Evolutionary conservation across 345 rosid genomes (phyloP), one percentile per base, ranked within the genome.

Genomic region (Linum tenue): DNA sequence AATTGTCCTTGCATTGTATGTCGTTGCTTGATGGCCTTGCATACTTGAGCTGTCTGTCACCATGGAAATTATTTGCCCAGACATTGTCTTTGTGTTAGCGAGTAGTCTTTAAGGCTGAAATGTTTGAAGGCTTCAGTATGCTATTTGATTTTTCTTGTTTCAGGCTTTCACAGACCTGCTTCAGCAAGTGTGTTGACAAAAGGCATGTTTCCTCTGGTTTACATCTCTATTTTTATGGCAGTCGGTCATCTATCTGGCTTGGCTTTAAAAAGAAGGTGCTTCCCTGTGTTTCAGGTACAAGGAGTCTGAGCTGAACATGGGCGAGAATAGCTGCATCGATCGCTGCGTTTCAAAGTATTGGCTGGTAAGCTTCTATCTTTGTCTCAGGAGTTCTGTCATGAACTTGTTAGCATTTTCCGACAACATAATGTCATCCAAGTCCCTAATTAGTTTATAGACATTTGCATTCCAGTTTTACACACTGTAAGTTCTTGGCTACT

Each of bases 311-410:
- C 80, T 95, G 61, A 95, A 91, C 79, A 91, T 89, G 98, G 99
- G 96, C 63, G 99, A 95, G 76, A 95, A 89, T 68, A 95, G 90
- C 66, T 95, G 99, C 94, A 91, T 95, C 48, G 98, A 95, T 73
- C 95, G 99, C 62, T 95, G 98, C 72, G 98, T 87, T 72, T 82
- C 96, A 44, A 91, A 91, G 66, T 95, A 95, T 76, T 87, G 91
- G 95, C 91, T 84, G 92, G 96, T 94, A 73, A 9, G 73, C 68
- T 67, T 37, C 57, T 57, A 43, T 1, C 41, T 22, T 59, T 17
- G 36, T 15, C 59, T 37, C 22, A 42, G 31, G 15, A 48, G 14
- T 22, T 22, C 31, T 22, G 0, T 22, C 53, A 48, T 12, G 9
- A 48, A 15, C 14, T 48, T 17, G 7, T 55, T 3, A 17, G 37